Conservation (phyloP, 306 rosid genomes). For the Psophocarpus tetragonolobus region DNA sequence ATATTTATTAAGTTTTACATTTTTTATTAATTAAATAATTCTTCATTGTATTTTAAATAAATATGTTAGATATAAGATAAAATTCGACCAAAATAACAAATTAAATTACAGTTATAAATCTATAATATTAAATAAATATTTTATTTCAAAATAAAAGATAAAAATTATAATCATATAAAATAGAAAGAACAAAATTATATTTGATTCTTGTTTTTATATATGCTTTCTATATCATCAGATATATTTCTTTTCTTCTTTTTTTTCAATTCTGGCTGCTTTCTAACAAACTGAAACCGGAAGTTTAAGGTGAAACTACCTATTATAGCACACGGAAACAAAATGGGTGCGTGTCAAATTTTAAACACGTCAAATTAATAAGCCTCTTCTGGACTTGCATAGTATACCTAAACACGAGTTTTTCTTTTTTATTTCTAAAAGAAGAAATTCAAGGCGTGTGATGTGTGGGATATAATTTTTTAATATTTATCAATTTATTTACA, state of each 20-base stretch:
- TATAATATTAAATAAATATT: too few relatives aligned
- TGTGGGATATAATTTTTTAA: background rate
- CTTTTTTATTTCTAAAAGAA: background rate
- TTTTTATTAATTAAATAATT: too few relatives aligned
- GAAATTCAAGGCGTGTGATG: background rate
- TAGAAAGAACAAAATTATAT: too few relatives aligned
- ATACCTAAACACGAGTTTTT: background rate
- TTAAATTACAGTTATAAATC: too few relatives aligned
- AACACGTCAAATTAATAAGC: conserved; percentile 25
- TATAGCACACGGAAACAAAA: conserved; percentile 23
- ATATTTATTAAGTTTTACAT: too few relatives aligned
- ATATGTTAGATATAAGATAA: too few relatives aligned
- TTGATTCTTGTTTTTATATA: too few relatives aligned
- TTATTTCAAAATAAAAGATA: too few relatives aligned
- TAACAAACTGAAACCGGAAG: conserved; percentile 24
- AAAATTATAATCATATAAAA: too few relatives aligned
- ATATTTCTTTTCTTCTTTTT: background rate
- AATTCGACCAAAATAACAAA: too few relatives aligned
- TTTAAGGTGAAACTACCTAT: conserved; percentile 31
- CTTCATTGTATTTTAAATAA: too few relatives aligned
- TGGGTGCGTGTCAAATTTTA: conserved; percentile 6
- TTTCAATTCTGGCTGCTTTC: conserved; percentile 31
- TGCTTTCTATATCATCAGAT: conserved; percentile 32
- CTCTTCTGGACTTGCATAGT: background rate
- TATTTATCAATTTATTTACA: background rate